A percentile compares a stretch with the other conserved stretches of the same genome.
phyloP scores from a whole-genome alignment of 2,329 filamentous ascomycete species.

The Penicillium psychrosexuale region DNA sequence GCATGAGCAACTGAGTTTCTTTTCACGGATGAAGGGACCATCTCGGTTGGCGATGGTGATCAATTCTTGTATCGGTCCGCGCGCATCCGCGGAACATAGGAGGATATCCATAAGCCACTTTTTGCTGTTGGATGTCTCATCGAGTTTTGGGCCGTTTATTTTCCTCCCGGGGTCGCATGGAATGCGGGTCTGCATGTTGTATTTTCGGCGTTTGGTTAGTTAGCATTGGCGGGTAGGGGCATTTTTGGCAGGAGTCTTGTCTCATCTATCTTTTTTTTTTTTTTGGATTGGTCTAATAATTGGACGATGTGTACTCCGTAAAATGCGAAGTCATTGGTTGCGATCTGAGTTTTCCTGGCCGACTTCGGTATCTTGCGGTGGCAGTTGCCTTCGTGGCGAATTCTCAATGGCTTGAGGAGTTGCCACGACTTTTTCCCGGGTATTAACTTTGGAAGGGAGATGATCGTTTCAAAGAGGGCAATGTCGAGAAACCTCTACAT shows the following conservation, averaged over 20 bases:
- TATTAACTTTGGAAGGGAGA: not conserved
- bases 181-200: not conserved
- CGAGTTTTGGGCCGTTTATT: not conserved
- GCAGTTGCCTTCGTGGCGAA: conserved; percentile 6
- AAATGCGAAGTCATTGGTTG: not conserved
- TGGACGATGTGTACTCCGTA: not conserved
- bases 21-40: not conserved
- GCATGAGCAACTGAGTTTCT: conserved; percentile 13
- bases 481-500: not conserved
- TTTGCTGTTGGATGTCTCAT: not conserved
- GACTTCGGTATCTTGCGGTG: conserved; percentile 3
- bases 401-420: conserved; percentile 2
- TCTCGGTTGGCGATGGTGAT: not conserved
- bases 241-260: not conserved
- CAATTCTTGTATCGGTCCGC: too few relatives aligned
- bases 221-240: not conserved
- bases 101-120: not conserved
- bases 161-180: not conserved
- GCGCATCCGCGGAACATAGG: not conserved
- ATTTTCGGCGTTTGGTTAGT: not conserved
- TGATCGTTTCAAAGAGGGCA: not conserved
- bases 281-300: not conserved
- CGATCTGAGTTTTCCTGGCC: not conserved
- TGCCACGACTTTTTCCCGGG: not conserved
- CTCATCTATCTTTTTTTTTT: not conserved